Conservation (phyloP, 192 early-diverging fungal species). For the Backusella westeae region DNA sequence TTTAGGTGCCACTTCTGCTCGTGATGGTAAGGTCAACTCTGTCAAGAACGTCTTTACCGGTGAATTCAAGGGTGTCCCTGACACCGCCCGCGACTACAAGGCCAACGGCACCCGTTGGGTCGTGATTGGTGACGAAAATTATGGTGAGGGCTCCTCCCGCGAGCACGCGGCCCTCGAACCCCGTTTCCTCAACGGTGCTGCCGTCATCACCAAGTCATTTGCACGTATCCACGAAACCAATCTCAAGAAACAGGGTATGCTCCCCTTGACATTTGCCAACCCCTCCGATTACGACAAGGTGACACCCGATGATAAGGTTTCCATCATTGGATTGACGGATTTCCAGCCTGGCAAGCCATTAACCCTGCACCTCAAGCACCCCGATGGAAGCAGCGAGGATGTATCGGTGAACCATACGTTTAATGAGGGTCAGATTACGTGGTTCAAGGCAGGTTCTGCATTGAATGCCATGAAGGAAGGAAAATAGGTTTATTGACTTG, state of each 20-base stretch:
- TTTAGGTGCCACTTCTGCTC: slow-evolving; percentile 79
- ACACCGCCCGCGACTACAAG: slow-evolving; percentile 94
- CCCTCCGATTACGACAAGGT: slow-evolving; percentile 94
- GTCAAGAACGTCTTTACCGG: slow-evolving; percentile 72
- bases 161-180: slow-evolving; percentile 98
- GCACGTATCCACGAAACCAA: slow-evolving; percentile 99
- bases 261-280: slow-evolving; percentile 94
- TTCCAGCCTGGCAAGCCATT: slow-evolving; percentile 85
- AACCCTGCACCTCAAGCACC: slow-evolving; percentile 81
- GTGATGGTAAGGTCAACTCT: slow-evolving; percentile 75
- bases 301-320: slow-evolving; percentile 81
- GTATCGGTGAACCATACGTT: slow-evolving; percentile 95
- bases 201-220: slow-evolving; percentile 95
- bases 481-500: not conserved
- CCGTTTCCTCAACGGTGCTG: slow-evolving; percentile 90
- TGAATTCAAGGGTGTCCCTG: slow-evolving; percentile 87
- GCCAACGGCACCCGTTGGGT: slow-evolving; percentile 84
- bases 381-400: slow-evolving; percentile 72
- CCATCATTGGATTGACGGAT: slow-evolving; percentile 80
- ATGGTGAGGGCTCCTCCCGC: slow-evolving; percentile 98
- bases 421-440: slow-evolving; percentile 97
- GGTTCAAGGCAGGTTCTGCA: slow-evolving; percentile 96
- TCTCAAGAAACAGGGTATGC: slow-evolving; percentile 98
- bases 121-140: slow-evolving; percentile 98
- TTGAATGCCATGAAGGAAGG: slow-evolving; percentile 78